Percentiles rank a stretch among this genome's conserved stretches.
Conservation (phyloP, 148 eudicot genomes). For the Cornus kousa region DNA sequence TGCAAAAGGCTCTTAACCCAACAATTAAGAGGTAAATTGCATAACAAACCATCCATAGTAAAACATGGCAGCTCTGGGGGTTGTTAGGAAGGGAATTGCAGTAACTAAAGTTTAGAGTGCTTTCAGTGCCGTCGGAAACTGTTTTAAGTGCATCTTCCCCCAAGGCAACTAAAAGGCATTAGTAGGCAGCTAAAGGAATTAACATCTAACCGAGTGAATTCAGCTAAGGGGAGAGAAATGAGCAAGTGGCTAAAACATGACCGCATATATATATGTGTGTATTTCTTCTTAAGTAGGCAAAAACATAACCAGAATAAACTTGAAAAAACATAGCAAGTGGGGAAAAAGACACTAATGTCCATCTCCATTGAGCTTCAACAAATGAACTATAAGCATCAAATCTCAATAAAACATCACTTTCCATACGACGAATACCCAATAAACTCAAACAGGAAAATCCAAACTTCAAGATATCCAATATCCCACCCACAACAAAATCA, state of each 20-base stretch:
- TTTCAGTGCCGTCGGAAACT: too few relatives aligned
- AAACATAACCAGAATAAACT: neutral
- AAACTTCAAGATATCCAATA: neutral
- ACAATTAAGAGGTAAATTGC: neutral
- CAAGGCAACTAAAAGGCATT: too few relatives aligned
- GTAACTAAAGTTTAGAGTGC: too few relatives aligned
- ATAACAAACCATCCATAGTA: neutral
- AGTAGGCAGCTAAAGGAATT: too few relatives aligned
- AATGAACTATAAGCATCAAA: neutral
- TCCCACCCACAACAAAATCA: neutral
- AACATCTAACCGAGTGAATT: neutral
- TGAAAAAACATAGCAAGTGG: neutral
- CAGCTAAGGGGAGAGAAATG: neutral
- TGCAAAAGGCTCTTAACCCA: neutral
- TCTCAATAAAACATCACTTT: neutral
- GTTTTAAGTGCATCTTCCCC: neutral
- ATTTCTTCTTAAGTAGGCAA: too few relatives aligned
- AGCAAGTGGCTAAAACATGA: neutral
- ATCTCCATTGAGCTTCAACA: neutral
- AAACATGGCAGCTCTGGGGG: neutral
- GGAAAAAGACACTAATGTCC: neutral
- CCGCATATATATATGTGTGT: neutral
- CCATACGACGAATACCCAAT: neutral
- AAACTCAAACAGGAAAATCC: neutral
- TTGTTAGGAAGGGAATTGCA: neutral